Evolutionary conservation across 1,284 basidiomycete genomes (phyloP), one percentile per base, ranked within the genome.

Genomic region (Moesziomyces sp.): DNA sequence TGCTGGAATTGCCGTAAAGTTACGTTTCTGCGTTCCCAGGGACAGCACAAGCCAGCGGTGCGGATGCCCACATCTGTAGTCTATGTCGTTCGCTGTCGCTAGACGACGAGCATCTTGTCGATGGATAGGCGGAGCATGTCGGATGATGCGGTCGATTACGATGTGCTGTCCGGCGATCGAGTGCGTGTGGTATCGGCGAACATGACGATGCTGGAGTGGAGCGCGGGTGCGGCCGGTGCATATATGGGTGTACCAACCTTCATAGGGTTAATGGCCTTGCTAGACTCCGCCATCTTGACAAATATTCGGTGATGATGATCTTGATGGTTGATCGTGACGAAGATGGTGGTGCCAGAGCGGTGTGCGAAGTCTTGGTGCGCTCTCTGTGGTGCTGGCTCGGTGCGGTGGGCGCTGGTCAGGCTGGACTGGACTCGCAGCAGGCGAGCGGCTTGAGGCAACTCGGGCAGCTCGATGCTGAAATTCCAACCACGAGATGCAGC

Each of bases 251-350:
- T 65, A 81, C 79, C 52, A 72, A 81, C 79, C 76, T 78, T 81
- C 79, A 81, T 81, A 57, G 79, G 79, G 78, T 81, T 81, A 60
- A 81, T 80, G 63, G 79, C 78, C 78, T 81, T 81, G 76, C 78
- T 77, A 48, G 79, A 81, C 74, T 81, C 79, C 71, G 79, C 79
- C 79, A 81, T 81, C 60, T 73, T 73, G 70, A 67, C 49, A 63
- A 58, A 44, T 40, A 42, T 35, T 28, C 19, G 61, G 48, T 61
- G 69, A 51, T 62, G 69, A 72, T 62, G 69, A 72, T 72, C 69
- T 66, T 72, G 69, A 63, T 72, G 63, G 70, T 67, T 68, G 70
- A 73, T 73, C 70, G 70, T 73, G 70, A 73, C 70, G 60, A 68
- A 68, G 60, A 51, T 38, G 21, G 61, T 53, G 44, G 40, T 42